Percentiles rank a stretch among this genome's conserved stretches.
Evolutionary conservation across 2,329 filamentous ascomycete genomes (phyloP).

Genomic region (Tolypocladium paradoxum): DNA sequence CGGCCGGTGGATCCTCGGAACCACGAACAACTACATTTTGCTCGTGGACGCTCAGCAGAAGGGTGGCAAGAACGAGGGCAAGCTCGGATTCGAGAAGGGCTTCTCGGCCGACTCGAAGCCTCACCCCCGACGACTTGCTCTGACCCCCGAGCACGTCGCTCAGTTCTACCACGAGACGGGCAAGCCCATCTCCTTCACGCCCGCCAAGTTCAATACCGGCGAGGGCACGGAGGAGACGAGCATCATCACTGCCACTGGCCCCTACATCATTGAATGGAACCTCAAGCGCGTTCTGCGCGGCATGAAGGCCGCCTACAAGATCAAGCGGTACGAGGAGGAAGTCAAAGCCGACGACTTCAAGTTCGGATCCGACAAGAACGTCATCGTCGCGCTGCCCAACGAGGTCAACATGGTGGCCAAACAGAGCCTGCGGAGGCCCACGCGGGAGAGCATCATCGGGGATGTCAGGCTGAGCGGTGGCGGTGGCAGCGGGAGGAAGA

Average conservation of each 20-base stretch:
- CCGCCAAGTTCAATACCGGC: conserved; percentile 88
- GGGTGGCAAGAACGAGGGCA: conserved; percentile 89
- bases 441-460: conserved; percentile 81
- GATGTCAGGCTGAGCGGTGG: conserved; percentile 37
- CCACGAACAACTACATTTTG: conserved; percentile 86
- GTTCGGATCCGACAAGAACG: conserved; percentile 92
- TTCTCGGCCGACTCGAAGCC: conserved; percentile 92
- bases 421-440: conserved; percentile 73
- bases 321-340: conserved; percentile 91
- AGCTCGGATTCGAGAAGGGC: conserved; percentile 90
- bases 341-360: conserved; percentile 99
- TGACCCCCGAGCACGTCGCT: conserved; percentile 86
- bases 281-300: conserved; percentile 79
- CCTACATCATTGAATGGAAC: conserved; percentile 95
- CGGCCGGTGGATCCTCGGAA: conserved; percentile 89
- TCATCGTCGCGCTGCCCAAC: conserved; percentile 92
- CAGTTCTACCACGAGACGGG: conserved; percentile 97
- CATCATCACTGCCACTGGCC: conserved; percentile 92
- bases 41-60: conserved; percentile 88
- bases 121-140: conserved; percentile 76
- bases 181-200: conserved; percentile 74
- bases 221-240: conserved; percentile 74
- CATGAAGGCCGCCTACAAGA: conserved; percentile 80
- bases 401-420: conserved; percentile 97
- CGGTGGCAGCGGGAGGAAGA: conserved; percentile 36